These are phyloP conservation scores for Boletus smithii DNA, from an alignment of 1,284 basidiomycete genomes.

Conservation along the genomic window DNA sequence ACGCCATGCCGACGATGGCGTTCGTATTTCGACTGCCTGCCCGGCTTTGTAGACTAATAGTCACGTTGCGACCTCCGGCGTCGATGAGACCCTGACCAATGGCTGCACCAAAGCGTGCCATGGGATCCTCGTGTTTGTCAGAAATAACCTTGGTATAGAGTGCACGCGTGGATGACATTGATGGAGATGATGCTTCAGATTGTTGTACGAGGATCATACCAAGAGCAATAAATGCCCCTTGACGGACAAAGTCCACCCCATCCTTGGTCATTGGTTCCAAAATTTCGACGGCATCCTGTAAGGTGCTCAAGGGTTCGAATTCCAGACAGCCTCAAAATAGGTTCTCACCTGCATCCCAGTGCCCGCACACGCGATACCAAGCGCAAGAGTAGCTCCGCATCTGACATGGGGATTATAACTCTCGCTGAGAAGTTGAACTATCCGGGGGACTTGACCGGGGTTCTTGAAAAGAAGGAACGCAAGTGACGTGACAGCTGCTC, in stretches of 20 bases:
- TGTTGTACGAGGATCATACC: slow-evolving; percentile 96
- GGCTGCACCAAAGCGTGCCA: slow-evolving; percentile 94
- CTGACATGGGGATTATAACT: slow-evolving; percentile 98
- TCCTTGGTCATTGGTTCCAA: slow-evolving; percentile 97
- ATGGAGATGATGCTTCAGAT: slow-evolving; percentile 84
- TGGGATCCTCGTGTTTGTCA: slow-evolving; percentile 96
- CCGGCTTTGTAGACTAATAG: slow-evolving; percentile 87
- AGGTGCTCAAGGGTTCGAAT: slow-evolving; percentile 5
- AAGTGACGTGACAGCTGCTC: slow-evolving; percentile 90
- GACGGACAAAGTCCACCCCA: slow-evolving; percentile 94
- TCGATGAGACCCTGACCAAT: slow-evolving; percentile 95
- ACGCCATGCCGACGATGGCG: slow-evolving; percentile 91
- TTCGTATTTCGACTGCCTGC: slow-evolving; percentile 89
- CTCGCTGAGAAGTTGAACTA: slow-evolving; percentile 93
- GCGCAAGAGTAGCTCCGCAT: slow-evolving; percentile 90
- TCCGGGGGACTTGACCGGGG: slow-evolving; percentile 88
- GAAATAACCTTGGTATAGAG: slow-evolving; percentile 85
- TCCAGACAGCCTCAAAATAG: slow-evolving; percentile 1
- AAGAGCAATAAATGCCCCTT: slow-evolving; percentile 93
- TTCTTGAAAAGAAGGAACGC: slow-evolving; percentile 96
- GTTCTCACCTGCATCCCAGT: slow-evolving; percentile 78
- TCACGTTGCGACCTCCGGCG: slow-evolving; percentile 92
- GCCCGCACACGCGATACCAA: slow-evolving; percentile 96
- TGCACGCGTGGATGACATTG: slow-evolving; percentile 73
- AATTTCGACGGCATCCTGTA: slow-evolving; percentile 86